Conservation (phyloP, 148 eudicot genomes). For the Chenopodium album region DNA sequence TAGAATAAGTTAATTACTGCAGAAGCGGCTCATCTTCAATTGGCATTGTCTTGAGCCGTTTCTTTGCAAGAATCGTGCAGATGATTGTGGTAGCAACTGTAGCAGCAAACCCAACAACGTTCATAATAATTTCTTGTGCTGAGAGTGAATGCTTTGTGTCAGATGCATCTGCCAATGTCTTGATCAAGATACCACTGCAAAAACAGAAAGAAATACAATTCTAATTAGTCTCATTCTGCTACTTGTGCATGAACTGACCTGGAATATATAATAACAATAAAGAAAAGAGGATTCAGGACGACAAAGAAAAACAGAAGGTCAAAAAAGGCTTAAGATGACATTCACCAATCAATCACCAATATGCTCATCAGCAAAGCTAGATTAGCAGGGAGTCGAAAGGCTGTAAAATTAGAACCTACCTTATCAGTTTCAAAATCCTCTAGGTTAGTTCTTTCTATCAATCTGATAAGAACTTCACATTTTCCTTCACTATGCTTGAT, state of each 20-base stretch:
- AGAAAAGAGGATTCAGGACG: background rate
- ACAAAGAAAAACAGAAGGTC: background rate
- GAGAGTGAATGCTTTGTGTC: conserved; percentile 50
- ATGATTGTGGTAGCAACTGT: conserved; percentile 59
- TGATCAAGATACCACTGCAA: conserved; percentile 76
- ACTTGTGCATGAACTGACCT: background rate
- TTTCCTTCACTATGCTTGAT: background rate
- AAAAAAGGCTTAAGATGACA: background rate
- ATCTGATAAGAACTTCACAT: background rate
- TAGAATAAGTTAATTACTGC: conserved; percentile 13
- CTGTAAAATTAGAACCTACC: background rate
- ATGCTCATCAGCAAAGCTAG: background rate
- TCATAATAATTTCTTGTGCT: conserved; percentile 58
- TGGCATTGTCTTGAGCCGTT: conserved; percentile 36
- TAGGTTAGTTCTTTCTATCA: too few species aligned
- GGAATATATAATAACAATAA: background rate
- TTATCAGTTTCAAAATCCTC: background rate
- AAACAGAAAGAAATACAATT: conserved; percentile 4
- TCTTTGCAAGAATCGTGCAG: conserved; percentile 67
- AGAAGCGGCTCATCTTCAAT: conserved; percentile 29
- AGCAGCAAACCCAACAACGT: conserved; percentile 62
- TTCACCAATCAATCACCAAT: background rate
- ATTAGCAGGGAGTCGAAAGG: background rate
- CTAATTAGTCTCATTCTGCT: background rate
- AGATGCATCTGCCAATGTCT: conserved; percentile 80